Conservation (phyloP, 179 eudicot genomes). For the Patellifolia procumbens region DNA sequence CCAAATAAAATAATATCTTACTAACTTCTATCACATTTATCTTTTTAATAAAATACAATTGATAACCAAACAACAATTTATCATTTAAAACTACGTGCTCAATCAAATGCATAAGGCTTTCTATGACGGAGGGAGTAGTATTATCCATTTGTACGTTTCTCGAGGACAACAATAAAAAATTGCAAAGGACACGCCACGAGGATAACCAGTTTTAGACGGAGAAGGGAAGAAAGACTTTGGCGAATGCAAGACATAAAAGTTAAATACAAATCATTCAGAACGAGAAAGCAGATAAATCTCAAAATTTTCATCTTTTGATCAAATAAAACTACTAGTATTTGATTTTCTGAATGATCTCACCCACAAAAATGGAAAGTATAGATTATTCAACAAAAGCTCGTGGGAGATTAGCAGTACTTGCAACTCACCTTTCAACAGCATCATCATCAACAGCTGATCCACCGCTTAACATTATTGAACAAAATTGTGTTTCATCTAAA, state of each 20-base stretch:
- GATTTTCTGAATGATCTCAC: not conserved
- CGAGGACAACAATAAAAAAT: not conserved
- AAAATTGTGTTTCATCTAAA: slow-evolving; percentile 53
- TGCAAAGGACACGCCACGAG: not conserved
- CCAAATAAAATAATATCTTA: too few relatives aligned
- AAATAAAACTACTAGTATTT: not conserved
- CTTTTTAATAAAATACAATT: too few relatives aligned
- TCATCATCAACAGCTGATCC: slow-evolving; percentile 28
- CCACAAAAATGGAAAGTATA: slow-evolving; percentile 37
- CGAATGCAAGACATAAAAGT: not conserved
- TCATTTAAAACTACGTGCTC: too few relatives aligned
- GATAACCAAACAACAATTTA: too few relatives aligned
- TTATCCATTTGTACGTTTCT: not conserved
- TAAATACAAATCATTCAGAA: too few relatives aligned
- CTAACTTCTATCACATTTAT: too few relatives aligned
- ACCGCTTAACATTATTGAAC: slow-evolving; percentile 39
- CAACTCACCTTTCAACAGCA: slow-evolving; percentile 72
- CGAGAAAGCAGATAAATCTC: not conserved
- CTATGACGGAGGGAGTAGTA: too few relatives aligned
- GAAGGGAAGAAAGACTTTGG: not conserved
- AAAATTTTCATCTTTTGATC: not conserved
- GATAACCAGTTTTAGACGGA: slow-evolving; percentile 16
- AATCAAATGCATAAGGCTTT: too few relatives aligned
- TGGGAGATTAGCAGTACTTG: slow-evolving; percentile 72
- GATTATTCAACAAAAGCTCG: slow-evolving; percentile 56